Conservation (phyloP, 352 stramenopile genomes). For the Pythium angustatum region DNA sequence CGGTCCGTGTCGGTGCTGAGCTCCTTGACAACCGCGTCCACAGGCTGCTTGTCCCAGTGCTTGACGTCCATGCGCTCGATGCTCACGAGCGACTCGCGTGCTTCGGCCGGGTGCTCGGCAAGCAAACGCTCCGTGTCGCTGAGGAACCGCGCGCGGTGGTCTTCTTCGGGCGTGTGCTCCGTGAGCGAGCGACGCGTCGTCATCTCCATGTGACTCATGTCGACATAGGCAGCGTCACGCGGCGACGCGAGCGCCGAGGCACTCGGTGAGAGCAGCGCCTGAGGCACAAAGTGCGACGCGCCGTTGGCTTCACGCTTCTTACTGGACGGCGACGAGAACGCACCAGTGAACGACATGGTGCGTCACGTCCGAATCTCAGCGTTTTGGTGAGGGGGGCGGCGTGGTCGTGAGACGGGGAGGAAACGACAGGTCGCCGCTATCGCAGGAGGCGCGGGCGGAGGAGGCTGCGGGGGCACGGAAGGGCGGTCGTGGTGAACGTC, state of each 20-base stretch:
- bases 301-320: neutral
- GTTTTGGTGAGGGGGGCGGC: too few relatives aligned
- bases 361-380: too few relatives aligned
- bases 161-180: conserved; percentile 1
- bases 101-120: conserved; percentile 46
- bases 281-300: conserved; percentile 5
- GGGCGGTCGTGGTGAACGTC: neutral
- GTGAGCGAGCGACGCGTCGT: neutral
- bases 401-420: too few relatives aligned
- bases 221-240: neutral
- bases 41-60: conserved; percentile 43
- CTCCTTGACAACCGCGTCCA: conserved; percentile 45
- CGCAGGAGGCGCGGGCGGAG: neutral
- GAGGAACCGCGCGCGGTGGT: conserved; percentile 56
- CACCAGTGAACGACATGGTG: neutral
- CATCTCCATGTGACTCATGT: conserved; percentile 1
- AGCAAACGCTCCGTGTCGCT: conserved; percentile 55
- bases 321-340: neutral
- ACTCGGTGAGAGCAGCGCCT: neutral
- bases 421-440: too few relatives aligned
- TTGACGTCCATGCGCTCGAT: conserved; percentile 55
- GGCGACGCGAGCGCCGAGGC: conserved; percentile 12
- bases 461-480: neutral
- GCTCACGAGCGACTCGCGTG: conserved; percentile 50
- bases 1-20: conserved; percentile 52